Evolutionary conservation across 306 rosid genomes (phyloP).

Genomic region (Clitoria ternatea): DNA sequence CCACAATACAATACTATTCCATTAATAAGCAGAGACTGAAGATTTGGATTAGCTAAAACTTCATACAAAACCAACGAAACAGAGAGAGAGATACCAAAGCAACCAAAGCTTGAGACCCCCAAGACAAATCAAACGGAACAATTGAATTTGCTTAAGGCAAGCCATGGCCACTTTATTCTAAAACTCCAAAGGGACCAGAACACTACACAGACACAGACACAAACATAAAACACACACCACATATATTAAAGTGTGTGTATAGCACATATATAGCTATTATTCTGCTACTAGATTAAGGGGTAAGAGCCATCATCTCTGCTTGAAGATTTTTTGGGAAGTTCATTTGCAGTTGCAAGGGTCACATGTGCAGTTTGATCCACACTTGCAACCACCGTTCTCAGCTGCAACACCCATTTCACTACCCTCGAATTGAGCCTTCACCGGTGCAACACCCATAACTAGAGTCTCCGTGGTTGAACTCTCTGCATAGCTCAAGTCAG

Average conservation of each 20-base stretch:
- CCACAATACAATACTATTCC: neutral
- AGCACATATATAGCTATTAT: neutral
- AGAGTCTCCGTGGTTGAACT: constrained; percentile 36
- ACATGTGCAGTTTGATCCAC: constrained; percentile 63
- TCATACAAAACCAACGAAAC: neutral
- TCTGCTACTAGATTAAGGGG: no score
- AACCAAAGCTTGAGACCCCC: neutral
- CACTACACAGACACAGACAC: no score
- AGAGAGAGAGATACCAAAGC: no score
- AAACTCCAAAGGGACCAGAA: neutral
- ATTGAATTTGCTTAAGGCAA: neutral
- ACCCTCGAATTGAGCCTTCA: constrained; percentile 33
- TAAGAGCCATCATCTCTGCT: constrained; percentile 31
- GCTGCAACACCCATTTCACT: constrained; percentile 43
- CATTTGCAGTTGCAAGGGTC: constrained; percentile 73
- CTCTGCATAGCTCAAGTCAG: constrained; percentile 44
- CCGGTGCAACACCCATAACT: constrained; percentile 45
- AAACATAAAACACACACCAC: neutral
- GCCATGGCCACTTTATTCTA: neutral
- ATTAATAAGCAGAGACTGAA: neutral
- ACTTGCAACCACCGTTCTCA: constrained; percentile 60
- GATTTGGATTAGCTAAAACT: neutral
- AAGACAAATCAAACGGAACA: neutral
- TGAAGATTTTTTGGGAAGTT: neutral
- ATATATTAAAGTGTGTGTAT: neutral